Evolutionary conservation across 2,329 filamentous ascomycete species (phyloP).

Genomic region (Ophiostoma quercus): DNA sequence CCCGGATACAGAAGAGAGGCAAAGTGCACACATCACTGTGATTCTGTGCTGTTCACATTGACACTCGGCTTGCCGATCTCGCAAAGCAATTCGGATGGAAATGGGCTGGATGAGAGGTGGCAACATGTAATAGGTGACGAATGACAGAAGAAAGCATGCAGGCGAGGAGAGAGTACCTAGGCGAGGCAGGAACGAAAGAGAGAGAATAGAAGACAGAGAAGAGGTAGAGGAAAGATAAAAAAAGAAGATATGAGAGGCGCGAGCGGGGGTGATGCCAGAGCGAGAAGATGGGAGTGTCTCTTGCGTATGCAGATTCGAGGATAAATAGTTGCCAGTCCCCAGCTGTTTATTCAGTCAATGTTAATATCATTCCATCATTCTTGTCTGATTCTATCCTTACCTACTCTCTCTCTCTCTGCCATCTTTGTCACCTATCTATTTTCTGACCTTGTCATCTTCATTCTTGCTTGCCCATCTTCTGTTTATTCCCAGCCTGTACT

Average conservation of each 20-base stretch:
- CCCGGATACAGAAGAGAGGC: neutral
- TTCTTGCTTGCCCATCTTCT: neutral
- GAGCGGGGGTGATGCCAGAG: neutral
- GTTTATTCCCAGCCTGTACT: no score
- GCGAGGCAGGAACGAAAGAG: neutral
- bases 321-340: neutral
- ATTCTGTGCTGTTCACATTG: neutral
- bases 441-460: neutral
- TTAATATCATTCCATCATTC: neutral
- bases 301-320: neutral
- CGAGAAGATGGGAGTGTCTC: neutral
- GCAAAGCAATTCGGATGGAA: neutral
- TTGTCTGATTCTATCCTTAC: neutral
- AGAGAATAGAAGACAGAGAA: neutral
- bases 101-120: neutral
- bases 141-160: neutral
- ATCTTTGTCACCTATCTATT: no score
- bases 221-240: neutral
- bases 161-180: neutral
- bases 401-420: neutral
- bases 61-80: neutral
- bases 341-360: neutral
- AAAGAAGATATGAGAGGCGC: no score
- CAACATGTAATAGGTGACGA: neutral
- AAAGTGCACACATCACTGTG: neutral